Conservation (phyloP, 768 basidiomycete genomes). For the Phanerochaete sordida region DNA sequence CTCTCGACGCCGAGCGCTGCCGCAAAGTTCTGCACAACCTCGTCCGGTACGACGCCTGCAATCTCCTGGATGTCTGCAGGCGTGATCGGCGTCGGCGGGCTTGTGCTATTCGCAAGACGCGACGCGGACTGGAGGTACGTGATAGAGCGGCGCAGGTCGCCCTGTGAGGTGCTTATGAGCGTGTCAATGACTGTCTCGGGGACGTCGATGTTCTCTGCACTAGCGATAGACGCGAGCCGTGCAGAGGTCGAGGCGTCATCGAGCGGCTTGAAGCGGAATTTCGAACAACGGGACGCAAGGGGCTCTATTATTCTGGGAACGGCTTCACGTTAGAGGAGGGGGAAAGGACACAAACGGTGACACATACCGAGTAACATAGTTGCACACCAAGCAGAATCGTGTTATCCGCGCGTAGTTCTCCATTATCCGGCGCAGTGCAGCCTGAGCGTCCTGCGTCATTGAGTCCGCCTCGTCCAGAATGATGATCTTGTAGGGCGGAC, state of each 20-base stretch:
- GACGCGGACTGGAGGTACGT: slow-evolving; percentile 97
- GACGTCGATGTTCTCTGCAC: slow-evolving; percentile 64
- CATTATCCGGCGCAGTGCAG: slow-evolving; percentile 97
- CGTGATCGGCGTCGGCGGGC: slow-evolving; percentile 71
- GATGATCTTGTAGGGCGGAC: slow-evolving; percentile 97
- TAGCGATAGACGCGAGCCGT: slow-evolving; percentile 78
- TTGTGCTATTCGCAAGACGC: slow-evolving; percentile 73
- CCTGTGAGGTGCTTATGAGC: slow-evolving; percentile 78
- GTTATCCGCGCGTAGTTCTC: slow-evolving; percentile 98
- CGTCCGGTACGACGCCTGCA: slow-evolving; percentile 87
- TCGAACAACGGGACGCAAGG: slow-evolving; percentile 96
- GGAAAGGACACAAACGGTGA: neutral
- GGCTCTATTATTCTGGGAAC: slow-evolving; percentile 89
- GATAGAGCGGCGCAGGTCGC: slow-evolving; percentile 94
- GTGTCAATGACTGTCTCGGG: slow-evolving; percentile 58
- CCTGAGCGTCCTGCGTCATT: slow-evolving; percentile 99
- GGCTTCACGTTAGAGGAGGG: neutral
- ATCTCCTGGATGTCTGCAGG: slow-evolving; percentile 89
- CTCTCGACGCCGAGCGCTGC: slow-evolving; percentile 67
- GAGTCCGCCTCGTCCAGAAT: slow-evolving; percentile 99
- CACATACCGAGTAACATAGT: slow-evolving; percentile 93
- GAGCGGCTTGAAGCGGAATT: slow-evolving; percentile 96
- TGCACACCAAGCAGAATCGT: slow-evolving; percentile 96
- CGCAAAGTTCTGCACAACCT: slow-evolving; percentile 67
- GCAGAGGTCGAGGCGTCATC: slow-evolving; percentile 71